Base-by-base conservation (phyloP, 441 rosid genomes). In the Isatis lusitanica region DNA sequence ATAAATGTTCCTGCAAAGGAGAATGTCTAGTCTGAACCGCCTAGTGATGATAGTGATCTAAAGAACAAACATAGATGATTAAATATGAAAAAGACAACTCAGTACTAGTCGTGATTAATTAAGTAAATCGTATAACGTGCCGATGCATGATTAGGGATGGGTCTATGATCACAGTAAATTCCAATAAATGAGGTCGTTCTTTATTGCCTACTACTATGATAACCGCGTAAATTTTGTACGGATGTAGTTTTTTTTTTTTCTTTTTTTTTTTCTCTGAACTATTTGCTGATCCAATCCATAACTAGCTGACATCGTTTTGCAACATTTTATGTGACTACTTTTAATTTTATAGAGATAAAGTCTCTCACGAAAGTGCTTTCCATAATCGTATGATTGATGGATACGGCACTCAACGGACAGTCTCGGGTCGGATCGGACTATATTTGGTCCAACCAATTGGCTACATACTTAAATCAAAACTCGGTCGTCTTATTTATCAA, bases 181-280 rank as follows among this genome's bases (percentile, higher is more conserved):
- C 58, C 58, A 70, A 58, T 58, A 70, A 58, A 59, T 58, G 57
- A 46, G 74, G 48, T 47, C 24, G 66, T 59, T 46, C 28, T n/a
- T 46, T 59, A 48, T 15, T 47, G 48, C 30, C 38, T 58, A 61
- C 38, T 58, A 61, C 51, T 61, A 16, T 13, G 50, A 40, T 61
- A 24, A 40, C 35, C 33, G 21, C n/a, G 50, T 62, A 61, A 61
- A 40, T 36, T 38, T 38, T 43, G 40, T 30, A 68, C 44, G 9
- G 64, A 33, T 17, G 21, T 17, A 56, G n/a, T 51, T 5, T 5
- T 9, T 40, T 60, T 39, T 1, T 26, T 26, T 3, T 1, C 3
- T 26, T 26, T 26, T 26, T 3, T 1, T 26, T 1, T 26, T 2
- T 26, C 28, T 26, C 28, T 26, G 28, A 26, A 26, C 28, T 4